phyloP scores from a whole-genome alignment of 805 yeast genomes.

The Zygoascus flipseniorum region DNA sequence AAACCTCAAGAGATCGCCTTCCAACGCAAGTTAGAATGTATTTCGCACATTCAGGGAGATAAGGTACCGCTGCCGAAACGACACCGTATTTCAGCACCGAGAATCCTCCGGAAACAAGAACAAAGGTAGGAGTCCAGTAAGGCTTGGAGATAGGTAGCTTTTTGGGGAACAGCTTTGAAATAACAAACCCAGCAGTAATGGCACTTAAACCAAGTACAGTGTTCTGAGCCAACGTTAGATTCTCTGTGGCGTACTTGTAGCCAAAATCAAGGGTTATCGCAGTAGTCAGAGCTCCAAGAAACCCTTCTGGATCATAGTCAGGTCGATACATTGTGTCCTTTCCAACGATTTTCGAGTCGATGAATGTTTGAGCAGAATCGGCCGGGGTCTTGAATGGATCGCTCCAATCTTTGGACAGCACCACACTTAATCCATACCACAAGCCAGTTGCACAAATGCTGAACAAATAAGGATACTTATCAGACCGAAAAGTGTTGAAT shows the following conservation, averaged over 20 bases:
- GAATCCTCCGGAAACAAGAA: constrained; percentile 26
- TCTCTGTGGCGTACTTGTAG: constrained; percentile 22
- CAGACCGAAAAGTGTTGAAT: constrained; percentile 7
- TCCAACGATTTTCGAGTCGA: constrained; percentile 23
- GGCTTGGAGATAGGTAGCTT: constrained; percentile 30
- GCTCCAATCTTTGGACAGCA: constrained; percentile 17
- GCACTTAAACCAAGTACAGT: constrained; percentile 21
- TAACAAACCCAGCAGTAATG: constrained; percentile 21
- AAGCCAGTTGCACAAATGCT: constrained; percentile 20
- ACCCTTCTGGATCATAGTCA: constrained; percentile 31
- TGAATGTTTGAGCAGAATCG: constrained; percentile 27
- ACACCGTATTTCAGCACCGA: constrained; percentile 25
- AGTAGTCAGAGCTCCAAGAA: constrained; percentile 30
- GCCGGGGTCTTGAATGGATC: constrained; percentile 24
- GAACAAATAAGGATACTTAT: constrained; percentile 9
- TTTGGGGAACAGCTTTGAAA: constrained; percentile 24
- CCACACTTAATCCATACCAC: constrained; percentile 24
- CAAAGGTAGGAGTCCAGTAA: constrained; percentile 31
- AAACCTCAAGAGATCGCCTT: constrained; percentile 25
- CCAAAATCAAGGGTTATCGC: constrained; percentile 32
- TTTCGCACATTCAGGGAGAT: constrained; percentile 19
- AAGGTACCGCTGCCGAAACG: constrained; percentile 17
- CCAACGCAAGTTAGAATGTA: constrained; percentile 22
- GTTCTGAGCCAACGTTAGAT: constrained; percentile 18
- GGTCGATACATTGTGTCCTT: constrained; percentile 18